Percentiles rank a stretch among this genome's conserved stretches.
Conservation (phyloP, 2,329 filamentous ascomycete genomes). For the Xylaria polymorpha region DNA sequence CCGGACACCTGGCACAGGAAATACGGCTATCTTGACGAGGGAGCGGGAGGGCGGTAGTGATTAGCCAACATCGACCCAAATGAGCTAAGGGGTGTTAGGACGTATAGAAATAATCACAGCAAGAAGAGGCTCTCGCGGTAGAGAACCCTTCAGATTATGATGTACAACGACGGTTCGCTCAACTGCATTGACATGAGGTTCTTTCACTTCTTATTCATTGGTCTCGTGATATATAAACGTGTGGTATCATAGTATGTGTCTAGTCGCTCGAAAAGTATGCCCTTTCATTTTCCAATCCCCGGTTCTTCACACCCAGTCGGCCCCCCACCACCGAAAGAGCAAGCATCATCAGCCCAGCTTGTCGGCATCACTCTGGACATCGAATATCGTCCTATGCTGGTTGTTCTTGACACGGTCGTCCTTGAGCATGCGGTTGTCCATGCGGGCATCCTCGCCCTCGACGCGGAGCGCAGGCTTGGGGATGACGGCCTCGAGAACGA, state of each 20-base stretch:
- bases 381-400: constrained; percentile 75
- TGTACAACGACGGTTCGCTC: constrained; percentile 25
- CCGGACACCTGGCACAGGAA: constrained; percentile 75
- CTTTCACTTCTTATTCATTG: constrained; percentile 32
- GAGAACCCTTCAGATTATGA: constrained; percentile 28
- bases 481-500: constrained; percentile 87
- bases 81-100: constrained; percentile 1
- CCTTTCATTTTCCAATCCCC: constrained; percentile 4
- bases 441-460: constrained; percentile 89
- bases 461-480: constrained; percentile 86
- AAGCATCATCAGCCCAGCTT: constrained; percentile 71
- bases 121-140: constrained; percentile 17
- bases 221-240: constrained; percentile 41
- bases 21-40: constrained; percentile 79
- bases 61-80: constrained; percentile 31
- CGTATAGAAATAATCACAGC: constrained; percentile 28
- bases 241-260: constrained; percentile 50
- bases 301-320: background rate
- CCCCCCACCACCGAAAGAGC: background rate
- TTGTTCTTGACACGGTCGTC: constrained; percentile 80
- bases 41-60: constrained; percentile 55
- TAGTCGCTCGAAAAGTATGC: constrained; percentile 42
- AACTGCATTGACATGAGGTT: constrained; percentile 11
- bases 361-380: constrained; percentile 79
- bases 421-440: constrained; percentile 91